A percentile compares a stretch with the other conserved stretches of the same genome.
These are phyloP conservation scores for Botryosphaeria dothidea DNA, from an alignment of 2,329 filamentous ascomycete species.

Conservation along the genomic window DNA sequence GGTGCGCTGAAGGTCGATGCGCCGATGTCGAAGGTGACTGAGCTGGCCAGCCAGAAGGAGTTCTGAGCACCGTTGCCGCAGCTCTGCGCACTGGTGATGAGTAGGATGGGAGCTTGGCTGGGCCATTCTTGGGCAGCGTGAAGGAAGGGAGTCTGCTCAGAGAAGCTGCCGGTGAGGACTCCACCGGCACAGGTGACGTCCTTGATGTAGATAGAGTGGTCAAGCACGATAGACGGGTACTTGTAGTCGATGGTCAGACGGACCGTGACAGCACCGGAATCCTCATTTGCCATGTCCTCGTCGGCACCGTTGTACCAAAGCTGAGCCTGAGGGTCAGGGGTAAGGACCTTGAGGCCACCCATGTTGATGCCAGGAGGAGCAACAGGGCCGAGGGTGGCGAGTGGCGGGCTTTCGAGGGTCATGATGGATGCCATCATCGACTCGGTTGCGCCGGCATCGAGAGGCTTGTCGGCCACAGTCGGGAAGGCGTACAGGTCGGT, in stretches of 20 bases:
- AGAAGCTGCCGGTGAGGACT: slow-evolving; percentile 11
- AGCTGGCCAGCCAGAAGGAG: slow-evolving; percentile 20
- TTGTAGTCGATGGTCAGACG: slow-evolving; percentile 17
- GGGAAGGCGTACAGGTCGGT: neutral
- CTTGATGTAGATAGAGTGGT: slow-evolving; percentile 21
- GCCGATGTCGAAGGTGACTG: slow-evolving; percentile 17
- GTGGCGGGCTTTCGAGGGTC: neutral
- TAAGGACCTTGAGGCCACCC: neutral
- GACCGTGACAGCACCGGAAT: neutral
- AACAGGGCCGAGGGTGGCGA: slow-evolving; percentile 4
- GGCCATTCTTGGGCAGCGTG: slow-evolving; percentile 17
- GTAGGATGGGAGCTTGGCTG: slow-evolving; percentile 5
- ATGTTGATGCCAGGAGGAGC: slow-evolving; percentile 8
- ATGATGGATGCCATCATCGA: neutral
- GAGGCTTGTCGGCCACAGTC: neutral
- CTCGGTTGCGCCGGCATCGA: neutral
- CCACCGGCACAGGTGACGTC: slow-evolving; percentile 11
- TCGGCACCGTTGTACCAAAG: slow-evolving; percentile 12
- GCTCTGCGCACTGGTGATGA: slow-evolving; percentile 18
- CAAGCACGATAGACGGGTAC: slow-evolving; percentile 20
- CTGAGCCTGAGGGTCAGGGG: neutral
- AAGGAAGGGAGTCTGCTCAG: slow-evolving; percentile 10
- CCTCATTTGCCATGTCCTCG: neutral
- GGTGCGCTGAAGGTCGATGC: slow-evolving; percentile 14
- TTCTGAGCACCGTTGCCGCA: slow-evolving; percentile 19